Percentiles rank a stretch among this genome's conserved stretches.
These are phyloP conservation scores for Colletotrichum sidae DNA, from an alignment of 2,329 filamentous ascomycete species.

Conservation along the genomic window DNA sequence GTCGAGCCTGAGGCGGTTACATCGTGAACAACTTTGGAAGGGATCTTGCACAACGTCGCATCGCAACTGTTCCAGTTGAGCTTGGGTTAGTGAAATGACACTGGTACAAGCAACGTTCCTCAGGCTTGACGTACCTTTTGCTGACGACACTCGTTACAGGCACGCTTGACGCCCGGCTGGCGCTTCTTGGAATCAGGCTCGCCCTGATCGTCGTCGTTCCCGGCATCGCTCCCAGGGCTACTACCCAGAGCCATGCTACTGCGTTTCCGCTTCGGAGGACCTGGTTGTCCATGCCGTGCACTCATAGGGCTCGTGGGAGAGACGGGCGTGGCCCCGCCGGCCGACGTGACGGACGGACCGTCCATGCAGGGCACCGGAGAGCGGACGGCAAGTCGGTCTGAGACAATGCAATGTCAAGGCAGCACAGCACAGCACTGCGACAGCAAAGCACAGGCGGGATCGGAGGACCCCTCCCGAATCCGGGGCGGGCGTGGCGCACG, in stretches of 20 bases:
- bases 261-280: slow-evolving; percentile 67
- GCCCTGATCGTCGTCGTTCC: slow-evolving; percentile 67
- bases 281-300: slow-evolving; percentile 61
- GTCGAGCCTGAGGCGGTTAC: slow-evolving; percentile 81
- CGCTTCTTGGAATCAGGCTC: slow-evolving; percentile 69
- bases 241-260: slow-evolving; percentile 68
- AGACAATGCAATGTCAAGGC: slow-evolving; percentile 30
- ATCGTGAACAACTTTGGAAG: slow-evolving; percentile 81
- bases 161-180: slow-evolving; percentile 79
- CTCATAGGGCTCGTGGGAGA: slow-evolving; percentile 69
- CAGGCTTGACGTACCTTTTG: slow-evolving; percentile 75
- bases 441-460: slow-evolving; percentile 34
- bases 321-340: slow-evolving; percentile 60
- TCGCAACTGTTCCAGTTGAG: slow-evolving; percentile 67
- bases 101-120: background rate
- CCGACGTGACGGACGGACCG: slow-evolving; percentile 57
- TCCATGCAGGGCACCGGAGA: slow-evolving; percentile 55
- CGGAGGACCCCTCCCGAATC: slow-evolving; percentile 33
- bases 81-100: slow-evolving; percentile 13
- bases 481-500: slow-evolving; percentile 32
- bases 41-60: slow-evolving; percentile 88
- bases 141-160: slow-evolving; percentile 87
- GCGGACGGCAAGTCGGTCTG: slow-evolving; percentile 31
- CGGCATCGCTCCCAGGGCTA: slow-evolving; percentile 69
- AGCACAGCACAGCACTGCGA: too few relatives aligned